Evolutionary conservation across 257 asterid genomes (phyloP), one percentile per base, ranked within the genome.

Genomic region (Knoxia roxburghii): DNA sequence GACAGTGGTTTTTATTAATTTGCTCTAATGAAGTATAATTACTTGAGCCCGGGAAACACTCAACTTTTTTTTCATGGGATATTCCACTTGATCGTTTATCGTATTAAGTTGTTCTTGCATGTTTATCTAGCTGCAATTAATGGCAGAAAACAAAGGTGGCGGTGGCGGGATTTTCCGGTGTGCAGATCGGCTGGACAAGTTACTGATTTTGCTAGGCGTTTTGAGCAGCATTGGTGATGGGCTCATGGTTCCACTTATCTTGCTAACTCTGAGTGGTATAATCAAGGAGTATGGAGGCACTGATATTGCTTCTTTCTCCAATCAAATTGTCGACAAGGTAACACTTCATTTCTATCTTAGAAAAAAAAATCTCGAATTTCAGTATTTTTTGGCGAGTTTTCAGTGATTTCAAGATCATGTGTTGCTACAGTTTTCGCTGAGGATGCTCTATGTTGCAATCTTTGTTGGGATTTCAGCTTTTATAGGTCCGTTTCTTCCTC

Each of bases 171-270:
- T 89, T 45, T 89, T 89, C 70, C 58, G 86, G 63, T 79, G 75
- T 33, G 95, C 92, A 12, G 92, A 89, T 68, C 74, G 76, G 30
- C n/a, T 66, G 35, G 96, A 89, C 71, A 89, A 77, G 75, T 55
- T 85, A 70, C 69, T 89, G n/a, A 85, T 87, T 89, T 7, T 83
- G 61, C 24, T 89, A 12, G 95, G 96, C 6, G 73, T 77, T 27
- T 61, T 87, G 55, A 89, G 95, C 7, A 76, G 92, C 75, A 72
- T 89, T n/a, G 96, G 96, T 66, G 96, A 89, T 68, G 96, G 96
- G 26, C 72, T 88, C 7, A 81, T 88, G 87, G 75, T 88, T 49
- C 94, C 96, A 6, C 85, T 88, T 57, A 83, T 81, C 62, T 75
- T 88, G 90, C 68, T 72, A 24, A 65, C 83, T 68, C 77, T 88